These are phyloP conservation scores for Stephanodiscus minutulus DNA, from an alignment of 108 stramenopile species.

Conservation along the genomic window DNA sequence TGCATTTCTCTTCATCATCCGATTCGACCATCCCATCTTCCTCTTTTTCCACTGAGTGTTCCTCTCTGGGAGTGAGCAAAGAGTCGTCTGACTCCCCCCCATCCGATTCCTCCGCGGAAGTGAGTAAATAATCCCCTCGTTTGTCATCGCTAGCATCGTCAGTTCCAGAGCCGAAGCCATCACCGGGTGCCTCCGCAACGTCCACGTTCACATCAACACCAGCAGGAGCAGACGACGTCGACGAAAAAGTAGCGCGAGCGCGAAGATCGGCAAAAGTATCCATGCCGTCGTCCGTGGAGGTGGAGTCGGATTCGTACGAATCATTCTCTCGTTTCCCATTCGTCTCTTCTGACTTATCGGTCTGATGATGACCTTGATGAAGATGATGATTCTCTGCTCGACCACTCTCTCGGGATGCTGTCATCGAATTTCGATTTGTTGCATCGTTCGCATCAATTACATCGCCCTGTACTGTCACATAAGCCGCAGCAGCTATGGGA, in stretches of 20 bases:
- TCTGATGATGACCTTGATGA: not conserved
- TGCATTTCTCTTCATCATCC: not conserved
- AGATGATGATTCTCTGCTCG: not conserved
- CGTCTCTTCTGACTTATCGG: not conserved
- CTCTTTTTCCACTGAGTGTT: not conserved
- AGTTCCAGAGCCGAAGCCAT: not conserved
- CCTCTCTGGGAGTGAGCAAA: constrained; percentile 8
- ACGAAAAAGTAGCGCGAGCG: not conserved
- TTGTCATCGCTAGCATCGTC: not conserved
- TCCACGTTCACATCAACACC: not conserved
- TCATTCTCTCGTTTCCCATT: not conserved
- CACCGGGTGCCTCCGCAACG: not conserved
- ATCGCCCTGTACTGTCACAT: not conserved
- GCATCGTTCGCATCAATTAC: not conserved
- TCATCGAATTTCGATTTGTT: not conserved
- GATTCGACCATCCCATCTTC: not conserved
- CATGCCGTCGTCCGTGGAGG: not conserved
- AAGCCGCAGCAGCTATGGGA: not conserved
- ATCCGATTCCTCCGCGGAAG: not conserved
- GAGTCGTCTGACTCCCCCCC: not conserved
- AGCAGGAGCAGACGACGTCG: not conserved
- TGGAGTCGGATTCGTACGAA: not conserved
- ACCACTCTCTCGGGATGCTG: not conserved
- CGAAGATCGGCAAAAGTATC: not conserved
- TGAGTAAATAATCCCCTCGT: not conserved